Conservation (phyloP, 2,329 filamentous ascomycete genomes). For the Sphaerulina vaccinii region DNA sequence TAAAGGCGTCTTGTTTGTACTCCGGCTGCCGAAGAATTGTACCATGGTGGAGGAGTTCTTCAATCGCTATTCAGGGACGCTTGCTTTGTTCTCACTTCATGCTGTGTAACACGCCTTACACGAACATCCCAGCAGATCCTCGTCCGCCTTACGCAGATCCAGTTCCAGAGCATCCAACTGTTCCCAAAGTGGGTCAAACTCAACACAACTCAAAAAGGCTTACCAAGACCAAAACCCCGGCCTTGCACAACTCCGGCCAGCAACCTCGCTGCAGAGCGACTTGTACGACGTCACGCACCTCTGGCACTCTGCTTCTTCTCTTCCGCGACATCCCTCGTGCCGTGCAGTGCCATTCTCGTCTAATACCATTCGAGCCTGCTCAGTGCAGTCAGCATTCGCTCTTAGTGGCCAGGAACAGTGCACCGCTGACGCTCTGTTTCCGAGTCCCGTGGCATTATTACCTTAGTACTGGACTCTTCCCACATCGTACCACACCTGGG, state of each 20-base stretch:
- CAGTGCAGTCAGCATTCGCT: too few relatives aligned
- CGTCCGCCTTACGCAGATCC: too few relatives aligned
- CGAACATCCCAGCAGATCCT: not conserved
- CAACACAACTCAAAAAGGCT: not conserved
- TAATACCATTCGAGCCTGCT: too few relatives aligned
- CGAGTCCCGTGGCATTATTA: not conserved
- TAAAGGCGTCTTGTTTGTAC: not conserved
- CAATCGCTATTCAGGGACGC: too few relatives aligned
- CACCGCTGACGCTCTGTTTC: not conserved
- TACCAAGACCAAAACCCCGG: not conserved
- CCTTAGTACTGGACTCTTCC: too few relatives aligned
- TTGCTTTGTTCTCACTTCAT: not conserved
- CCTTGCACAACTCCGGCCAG: too few relatives aligned
- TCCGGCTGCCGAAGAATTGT: too few relatives aligned
- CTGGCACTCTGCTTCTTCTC: not conserved
- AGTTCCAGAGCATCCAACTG: not conserved
- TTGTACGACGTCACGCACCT: not conserved
- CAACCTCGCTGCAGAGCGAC: too few relatives aligned
- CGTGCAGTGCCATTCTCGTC: constrained; percentile 8
- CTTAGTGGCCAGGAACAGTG: not conserved
- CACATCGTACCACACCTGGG: not conserved
- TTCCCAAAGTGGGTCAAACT: too few relatives aligned
- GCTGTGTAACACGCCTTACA: not conserved
- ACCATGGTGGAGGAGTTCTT: too few relatives aligned
- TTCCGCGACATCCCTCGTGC: constrained; percentile 1